Conservation (phyloP, 306 rosid species). For the Pterocarpus santalinus region DNA sequence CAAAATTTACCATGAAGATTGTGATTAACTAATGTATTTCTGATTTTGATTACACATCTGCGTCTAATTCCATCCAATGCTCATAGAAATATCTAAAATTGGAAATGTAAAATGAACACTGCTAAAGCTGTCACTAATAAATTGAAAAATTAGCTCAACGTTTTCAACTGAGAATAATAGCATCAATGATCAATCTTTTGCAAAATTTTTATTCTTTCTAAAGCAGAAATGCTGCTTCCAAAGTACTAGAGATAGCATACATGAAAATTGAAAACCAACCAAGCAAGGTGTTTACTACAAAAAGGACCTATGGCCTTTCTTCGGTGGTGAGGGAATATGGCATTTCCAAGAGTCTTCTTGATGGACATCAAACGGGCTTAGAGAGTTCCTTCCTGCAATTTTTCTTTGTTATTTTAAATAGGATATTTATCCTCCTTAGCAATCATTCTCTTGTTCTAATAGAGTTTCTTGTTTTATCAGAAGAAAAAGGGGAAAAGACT, state of each 20-base stretch:
- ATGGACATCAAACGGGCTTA: constrained; percentile 6
- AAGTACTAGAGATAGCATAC: constrained; percentile 21
- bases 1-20: constrained; percentile 3
- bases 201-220: constrained; percentile 21
- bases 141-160: constrained; percentile 2
- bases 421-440: neutral
- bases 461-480: constrained; percentile 20
- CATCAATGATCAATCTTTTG: constrained; percentile 7
- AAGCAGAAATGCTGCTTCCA: constrained; percentile 18
- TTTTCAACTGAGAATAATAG: constrained; percentile 3
- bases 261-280: neutral
- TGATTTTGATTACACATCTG: neutral
- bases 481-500: neutral
- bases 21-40: neutral
- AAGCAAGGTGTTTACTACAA: constrained; percentile 14
- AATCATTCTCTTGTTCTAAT: constrained; percentile 1
- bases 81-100: constrained; percentile 4
- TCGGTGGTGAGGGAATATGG: neutral
- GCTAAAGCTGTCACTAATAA: neutral
- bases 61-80: constrained; percentile 27
- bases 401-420: neutral
- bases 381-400: neutral
- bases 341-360: constrained; percentile 19
- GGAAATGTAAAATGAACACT: constrained; percentile 14
- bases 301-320: constrained; percentile 1